Conservation (phyloP, 1,284 basidiomycete genomes). For the Caloboletus firmus region DNA sequence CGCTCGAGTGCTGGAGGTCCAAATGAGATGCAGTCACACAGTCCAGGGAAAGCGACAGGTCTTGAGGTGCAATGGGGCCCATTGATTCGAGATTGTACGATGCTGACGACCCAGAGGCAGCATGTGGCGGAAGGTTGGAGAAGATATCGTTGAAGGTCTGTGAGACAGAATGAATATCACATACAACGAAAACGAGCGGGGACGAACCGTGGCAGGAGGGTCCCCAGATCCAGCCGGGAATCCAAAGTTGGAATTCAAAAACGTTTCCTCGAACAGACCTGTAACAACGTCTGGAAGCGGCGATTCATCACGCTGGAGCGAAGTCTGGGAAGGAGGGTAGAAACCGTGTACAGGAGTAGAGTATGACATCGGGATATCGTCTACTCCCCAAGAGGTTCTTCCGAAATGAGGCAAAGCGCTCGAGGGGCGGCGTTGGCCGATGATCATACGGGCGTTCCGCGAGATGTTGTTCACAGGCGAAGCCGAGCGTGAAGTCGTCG, state of each 20-base stretch:
- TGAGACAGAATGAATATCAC: background rate
- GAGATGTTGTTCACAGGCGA: slow-evolving; percentile 49
- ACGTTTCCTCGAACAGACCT: slow-evolving; percentile 50
- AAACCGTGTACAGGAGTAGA: slow-evolving; percentile 9
- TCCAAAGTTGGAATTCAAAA: slow-evolving; percentile 32
- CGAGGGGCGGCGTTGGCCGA: slow-evolving; percentile 37
- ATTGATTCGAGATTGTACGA: slow-evolving; percentile 32
- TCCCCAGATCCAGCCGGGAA: slow-evolving; percentile 26
- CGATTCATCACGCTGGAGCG: slow-evolving; percentile 43
- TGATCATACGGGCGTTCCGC: slow-evolving; percentile 38
- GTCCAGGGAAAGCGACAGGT: slow-evolving; percentile 13
- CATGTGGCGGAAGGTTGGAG: slow-evolving; percentile 22
- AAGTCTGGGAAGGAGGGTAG: slow-evolving; percentile 10
- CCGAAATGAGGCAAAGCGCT: slow-evolving; percentile 31
- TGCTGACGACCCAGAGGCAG: slow-evolving; percentile 14
- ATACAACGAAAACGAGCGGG: background rate
- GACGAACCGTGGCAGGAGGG: slow-evolving; percentile 24
- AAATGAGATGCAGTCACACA: slow-evolving; percentile 2
- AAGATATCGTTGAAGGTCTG: slow-evolving; percentile 30
- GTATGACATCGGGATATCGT: slow-evolving; percentile 17
- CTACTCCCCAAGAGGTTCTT: slow-evolving; percentile 28
- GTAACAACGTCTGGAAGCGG: slow-evolving; percentile 54
- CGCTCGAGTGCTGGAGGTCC: slow-evolving; percentile 10
- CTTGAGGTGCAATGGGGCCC: slow-evolving; percentile 27
- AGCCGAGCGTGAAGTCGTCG: slow-evolving; percentile 34